Percentiles rank a stretch among this genome's conserved stretches.
phyloP scores from a whole-genome alignment of 1,284 basidiomycete species.

The Puccinia horiana region DNA sequence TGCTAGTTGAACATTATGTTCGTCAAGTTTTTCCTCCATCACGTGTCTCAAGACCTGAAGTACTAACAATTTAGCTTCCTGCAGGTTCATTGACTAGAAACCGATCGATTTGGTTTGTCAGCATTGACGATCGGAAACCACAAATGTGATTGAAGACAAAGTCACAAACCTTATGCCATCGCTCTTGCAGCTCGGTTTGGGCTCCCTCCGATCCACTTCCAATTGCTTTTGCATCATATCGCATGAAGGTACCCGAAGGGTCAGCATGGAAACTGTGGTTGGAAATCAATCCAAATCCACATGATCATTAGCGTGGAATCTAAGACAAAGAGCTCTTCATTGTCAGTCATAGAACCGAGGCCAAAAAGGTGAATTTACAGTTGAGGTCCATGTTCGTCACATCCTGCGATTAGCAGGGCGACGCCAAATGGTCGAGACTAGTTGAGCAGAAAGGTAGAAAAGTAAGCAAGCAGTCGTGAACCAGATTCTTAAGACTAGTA shows the following conservation, averaged over 20 bases:
- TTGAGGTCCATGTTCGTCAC: conserved; percentile 94
- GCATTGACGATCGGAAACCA: neutral
- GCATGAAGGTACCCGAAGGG: conserved; percentile 96
- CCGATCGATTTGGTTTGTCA: neutral
- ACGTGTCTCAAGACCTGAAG: conserved; percentile 94
- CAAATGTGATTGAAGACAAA: neutral
- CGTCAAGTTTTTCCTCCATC: conserved; percentile 98
- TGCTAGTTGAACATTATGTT: conserved; percentile 96
- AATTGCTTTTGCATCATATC: conserved; percentile 97
- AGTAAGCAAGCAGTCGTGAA: neutral
- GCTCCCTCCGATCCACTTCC: conserved; percentile 97
- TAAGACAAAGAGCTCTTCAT: neutral
- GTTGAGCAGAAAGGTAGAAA: neutral
- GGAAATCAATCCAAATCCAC: conserved; percentile 36
- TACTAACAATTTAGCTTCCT: conserved; percentile 82
- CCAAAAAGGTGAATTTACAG: conserved; percentile 64
- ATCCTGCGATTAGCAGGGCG: conserved; percentile 90
- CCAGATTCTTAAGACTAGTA: neutral
- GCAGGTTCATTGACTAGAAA: conserved; percentile 82
- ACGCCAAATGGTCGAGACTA: conserved; percentile 97
- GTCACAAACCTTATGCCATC: conserved; percentile 81
- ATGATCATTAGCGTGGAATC: neutral
- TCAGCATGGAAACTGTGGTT: conserved; percentile 86
- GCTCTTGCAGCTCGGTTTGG: conserved; percentile 93
- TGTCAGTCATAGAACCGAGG: neutral